These are phyloP conservation scores for Trichopus zeylanicus DNA, from an alignment of 116 monocot genomes.

Conservation along the genomic window DNA sequence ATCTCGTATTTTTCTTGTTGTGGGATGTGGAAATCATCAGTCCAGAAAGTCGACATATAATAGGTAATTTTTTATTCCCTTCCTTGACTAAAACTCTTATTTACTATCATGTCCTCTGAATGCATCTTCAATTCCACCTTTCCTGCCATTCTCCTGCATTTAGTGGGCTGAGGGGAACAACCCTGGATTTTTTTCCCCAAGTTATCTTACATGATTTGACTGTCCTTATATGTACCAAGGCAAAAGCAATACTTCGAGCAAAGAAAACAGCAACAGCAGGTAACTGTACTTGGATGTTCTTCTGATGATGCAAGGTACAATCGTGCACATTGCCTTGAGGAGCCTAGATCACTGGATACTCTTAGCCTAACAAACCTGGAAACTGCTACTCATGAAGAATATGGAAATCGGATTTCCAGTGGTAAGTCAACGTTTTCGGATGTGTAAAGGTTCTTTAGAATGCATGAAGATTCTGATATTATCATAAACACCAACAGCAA, in stretches of 20 bases:
- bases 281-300: slow-evolving; percentile 14
- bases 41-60: slow-evolving; percentile 73
- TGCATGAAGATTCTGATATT: too few species aligned
- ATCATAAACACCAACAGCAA: too few species aligned
- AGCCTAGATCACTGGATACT: slow-evolving; percentile 64
- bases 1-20: slow-evolving; percentile 8
- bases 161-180: too few species aligned
- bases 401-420: not conserved
- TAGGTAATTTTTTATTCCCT: slow-evolving; percentile 30
- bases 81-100: not conserved
- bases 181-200: not conserved
- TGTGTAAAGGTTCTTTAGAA: too few species aligned
- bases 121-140: not conserved
- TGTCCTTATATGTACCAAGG: slow-evolving; percentile 22
- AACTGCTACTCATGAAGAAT: slow-evolving; percentile 16
- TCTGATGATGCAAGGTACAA: slow-evolving; percentile 31
- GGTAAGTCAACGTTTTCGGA: not conserved
- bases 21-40: slow-evolving; percentile 34
- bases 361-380: slow-evolving; percentile 61
- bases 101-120: not conserved
- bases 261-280: slow-evolving; percentile 59
- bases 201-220: not conserved
- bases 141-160: not conserved
- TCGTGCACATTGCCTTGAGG: slow-evolving; percentile 17
- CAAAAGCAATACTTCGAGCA: slow-evolving; percentile 95